Evolutionary conservation across 2,329 filamentous ascomycete genomes (phyloP).

Genomic region (Fusarium tuaranense): DNA sequence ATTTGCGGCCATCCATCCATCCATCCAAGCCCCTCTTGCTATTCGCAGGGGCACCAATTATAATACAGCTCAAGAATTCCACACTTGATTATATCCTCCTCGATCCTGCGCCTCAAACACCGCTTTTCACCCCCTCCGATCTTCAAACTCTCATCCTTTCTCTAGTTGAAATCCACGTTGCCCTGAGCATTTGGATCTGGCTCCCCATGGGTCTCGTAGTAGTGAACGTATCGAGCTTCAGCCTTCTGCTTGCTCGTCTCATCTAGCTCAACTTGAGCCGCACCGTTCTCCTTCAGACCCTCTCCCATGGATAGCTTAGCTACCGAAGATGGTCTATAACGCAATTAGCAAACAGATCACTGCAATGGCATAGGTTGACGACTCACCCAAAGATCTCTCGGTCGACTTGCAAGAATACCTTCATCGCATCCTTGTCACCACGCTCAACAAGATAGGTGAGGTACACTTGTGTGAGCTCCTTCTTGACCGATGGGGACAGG

Average conservation of each 20-base stretch:
- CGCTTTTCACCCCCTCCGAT: conserved; percentile 1
- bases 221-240: conserved; percentile 63
- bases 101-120: conserved; percentile 15
- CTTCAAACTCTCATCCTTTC: background rate
- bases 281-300: conserved; percentile 60
- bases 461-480: conserved; percentile 82
- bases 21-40: conserved; percentile 26
- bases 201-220: conserved; percentile 65
- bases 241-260: conserved; percentile 63
- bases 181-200: conserved; percentile 61
- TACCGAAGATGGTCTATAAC: conserved; percentile 59
- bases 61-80: conserved; percentile 27
- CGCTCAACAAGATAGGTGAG: conserved; percentile 86
- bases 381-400: conserved; percentile 86
- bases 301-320: conserved; percentile 52
- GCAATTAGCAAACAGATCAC: conserved; percentile 24
- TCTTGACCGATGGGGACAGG: conserved; percentile 75
- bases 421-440: conserved; percentile 85
- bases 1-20: conserved; percentile 5
- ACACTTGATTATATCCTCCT: conserved; percentile 27
- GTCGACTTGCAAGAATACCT: conserved; percentile 86
- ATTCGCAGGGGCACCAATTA: conserved; percentile 25
- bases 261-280: conserved; percentile 59
- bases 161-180: conserved; percentile 63
- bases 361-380: background rate